Base-by-base conservation (phyloP, 176 grass and related monocot species). In the Poa pratensis region DNA sequence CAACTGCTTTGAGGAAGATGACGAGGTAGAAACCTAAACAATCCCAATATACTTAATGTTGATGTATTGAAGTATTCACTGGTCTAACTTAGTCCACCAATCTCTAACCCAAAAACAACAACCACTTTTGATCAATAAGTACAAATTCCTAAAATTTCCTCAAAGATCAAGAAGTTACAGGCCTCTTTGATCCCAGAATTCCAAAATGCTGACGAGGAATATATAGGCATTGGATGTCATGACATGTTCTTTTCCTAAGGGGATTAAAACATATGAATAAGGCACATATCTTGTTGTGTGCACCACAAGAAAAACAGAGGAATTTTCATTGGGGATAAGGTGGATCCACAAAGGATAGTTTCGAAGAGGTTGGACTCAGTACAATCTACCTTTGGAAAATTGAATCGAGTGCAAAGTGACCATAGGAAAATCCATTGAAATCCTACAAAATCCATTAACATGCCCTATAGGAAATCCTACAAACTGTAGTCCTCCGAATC, bases 1-100 rank as follows among this genome's bases (percentile, higher is more conserved):
- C 28, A 87, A 87, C 28, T 87, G 68, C 77, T 81, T 54, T 54
- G 77, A 87, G 30, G 57, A 63, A 65, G 57, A 71, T 43, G 68
- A 75, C 23, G 85, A 87, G 85, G 85, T 87, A 86, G 3, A 5
- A 9, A 74, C 10, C 1, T 57, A 22, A 76, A 7, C 73, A 39
- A 58, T 77, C 28, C 13, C 19, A 58, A 39, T 58, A 77, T 37
- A 58, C 9, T 39, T 75, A 18, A 52, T 30, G 72, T 52, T 32
- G 24, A 19, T 2, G 46, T 28, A 48, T 28, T 73, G 14, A 49
- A 17, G 23, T 28, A 76, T 1, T 14, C 19, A 57, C 1, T 55
- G 52, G 5, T 76, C 73, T 55, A 5, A 18, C 52, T 1, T 34
- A 10, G 0, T 18, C 26, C 49, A 12, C 49, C 48, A 75, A 43